Evolutionary conservation across 1,284 basidiomycete genomes (phyloP).

Genomic region (Tilletia setariae): DNA sequence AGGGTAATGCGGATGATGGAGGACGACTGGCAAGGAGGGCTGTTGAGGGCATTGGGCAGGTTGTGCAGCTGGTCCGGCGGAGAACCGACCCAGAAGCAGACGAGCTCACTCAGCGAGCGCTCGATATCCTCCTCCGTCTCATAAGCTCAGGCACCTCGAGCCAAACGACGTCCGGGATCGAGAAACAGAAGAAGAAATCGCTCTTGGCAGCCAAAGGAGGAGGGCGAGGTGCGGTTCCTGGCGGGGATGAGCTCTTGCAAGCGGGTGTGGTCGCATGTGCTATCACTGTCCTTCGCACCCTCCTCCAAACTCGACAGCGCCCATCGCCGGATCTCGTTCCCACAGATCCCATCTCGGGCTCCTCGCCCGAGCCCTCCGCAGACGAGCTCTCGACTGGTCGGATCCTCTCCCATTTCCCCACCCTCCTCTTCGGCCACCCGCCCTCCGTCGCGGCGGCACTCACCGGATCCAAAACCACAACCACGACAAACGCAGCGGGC

Average conservation of each 20-base stretch:
- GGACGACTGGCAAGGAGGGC: neutral
- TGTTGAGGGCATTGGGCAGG: neutral
- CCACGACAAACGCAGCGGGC: conserved; percentile 1
- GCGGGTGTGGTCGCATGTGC: conserved; percentile 4
- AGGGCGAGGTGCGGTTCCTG: neutral
- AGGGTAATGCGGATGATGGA: neutral
- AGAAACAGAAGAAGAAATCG: neutral
- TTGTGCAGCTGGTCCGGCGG: neutral
- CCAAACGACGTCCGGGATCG: neutral
- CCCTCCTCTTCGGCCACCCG: conserved; percentile 9
- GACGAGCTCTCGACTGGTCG: conserved; percentile 15
- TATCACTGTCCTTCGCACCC: neutral
- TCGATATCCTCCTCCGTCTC: conserved; percentile 9
- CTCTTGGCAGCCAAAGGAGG: neutral
- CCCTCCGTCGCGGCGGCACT: neutral
- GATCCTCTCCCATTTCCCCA: conserved; percentile 7
- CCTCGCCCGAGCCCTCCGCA: neutral
- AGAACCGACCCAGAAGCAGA: neutral
- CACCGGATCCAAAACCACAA: neutral
- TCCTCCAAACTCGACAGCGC: neutral
- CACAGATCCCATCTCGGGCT: neutral
- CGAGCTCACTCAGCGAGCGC: neutral
- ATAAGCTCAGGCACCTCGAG: neutral
- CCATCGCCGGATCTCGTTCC: neutral
- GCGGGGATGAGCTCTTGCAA: neutral